These are phyloP conservation scores for Pleurotus ostreatus DNA, from an alignment of 768 basidiomycete species.

Conservation along the genomic window DNA sequence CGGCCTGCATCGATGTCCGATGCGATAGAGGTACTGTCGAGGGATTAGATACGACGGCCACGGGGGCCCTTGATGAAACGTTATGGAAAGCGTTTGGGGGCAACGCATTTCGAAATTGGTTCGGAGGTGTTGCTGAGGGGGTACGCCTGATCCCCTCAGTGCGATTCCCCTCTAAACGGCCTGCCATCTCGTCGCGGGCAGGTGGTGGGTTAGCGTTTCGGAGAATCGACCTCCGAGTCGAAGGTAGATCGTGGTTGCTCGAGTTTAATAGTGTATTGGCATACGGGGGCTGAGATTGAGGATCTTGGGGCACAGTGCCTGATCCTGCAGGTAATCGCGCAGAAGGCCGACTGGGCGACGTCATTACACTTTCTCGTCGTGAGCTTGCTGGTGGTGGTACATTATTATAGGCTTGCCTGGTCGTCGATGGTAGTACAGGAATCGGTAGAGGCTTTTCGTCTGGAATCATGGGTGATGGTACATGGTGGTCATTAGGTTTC, in stretches of 20 bases:
- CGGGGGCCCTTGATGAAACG: slow-evolving; percentile 6
- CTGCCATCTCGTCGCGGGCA: background rate
- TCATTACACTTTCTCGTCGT: background rate
- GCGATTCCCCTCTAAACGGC: background rate
- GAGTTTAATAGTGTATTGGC: slow-evolving; percentile 1
- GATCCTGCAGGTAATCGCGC: no score
- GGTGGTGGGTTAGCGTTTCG: background rate
- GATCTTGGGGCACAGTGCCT: background rate
- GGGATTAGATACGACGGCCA: slow-evolving; percentile 2
- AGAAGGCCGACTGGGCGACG: background rate
- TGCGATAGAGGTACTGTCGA: slow-evolving; percentile 2
- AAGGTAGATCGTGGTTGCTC: background rate
- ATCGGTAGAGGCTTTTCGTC: slow-evolving; percentile 4
- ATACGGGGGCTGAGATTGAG: background rate
- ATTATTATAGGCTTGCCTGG: slow-evolving; percentile 4
- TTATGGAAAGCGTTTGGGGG: background rate
- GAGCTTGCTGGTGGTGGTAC: slow-evolving; percentile 1
- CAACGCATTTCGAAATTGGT: background rate
- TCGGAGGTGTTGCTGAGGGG: background rate
- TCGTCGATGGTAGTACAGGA: slow-evolving; percentile 6
- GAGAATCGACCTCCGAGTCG: background rate
- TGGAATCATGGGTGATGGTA: background rate
- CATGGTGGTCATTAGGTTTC: background rate
- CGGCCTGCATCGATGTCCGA: slow-evolving; percentile 8
- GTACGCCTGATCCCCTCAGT: background rate